These are phyloP conservation scores for Dryadomyces quercus-mongolicae DNA, from an alignment of 2,329 filamentous ascomycete genomes.

Conservation along the genomic window DNA sequence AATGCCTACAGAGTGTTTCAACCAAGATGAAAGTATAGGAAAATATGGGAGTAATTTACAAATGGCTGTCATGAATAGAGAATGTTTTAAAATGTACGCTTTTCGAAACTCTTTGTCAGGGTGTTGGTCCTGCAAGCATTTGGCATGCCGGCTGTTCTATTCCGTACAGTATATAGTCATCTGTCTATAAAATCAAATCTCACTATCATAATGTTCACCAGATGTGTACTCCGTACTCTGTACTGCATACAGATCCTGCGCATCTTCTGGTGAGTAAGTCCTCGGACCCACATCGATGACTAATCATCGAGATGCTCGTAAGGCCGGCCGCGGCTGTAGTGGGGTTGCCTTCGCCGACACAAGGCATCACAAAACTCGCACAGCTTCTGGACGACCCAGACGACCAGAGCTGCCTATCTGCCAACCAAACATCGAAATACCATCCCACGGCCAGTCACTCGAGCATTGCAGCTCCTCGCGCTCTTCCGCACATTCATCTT, in stretches of 20 bases:
- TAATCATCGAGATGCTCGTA: background rate
- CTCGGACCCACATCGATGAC: background rate
- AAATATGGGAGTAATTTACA: too few relatives aligned
- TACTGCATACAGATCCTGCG: too few relatives aligned
- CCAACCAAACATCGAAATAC: background rate
- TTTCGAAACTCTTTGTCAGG: too few relatives aligned
- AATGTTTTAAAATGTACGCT: too few relatives aligned
- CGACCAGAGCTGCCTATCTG: background rate
- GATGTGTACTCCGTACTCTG: too few relatives aligned
- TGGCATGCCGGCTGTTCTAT: too few relatives aligned
- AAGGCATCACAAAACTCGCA: background rate
- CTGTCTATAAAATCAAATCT: too few relatives aligned
- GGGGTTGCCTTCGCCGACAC: background rate
- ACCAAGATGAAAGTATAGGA: too few relatives aligned
- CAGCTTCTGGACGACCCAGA: background rate
- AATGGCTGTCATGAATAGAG: too few relatives aligned
- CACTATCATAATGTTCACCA: too few relatives aligned
- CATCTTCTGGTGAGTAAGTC: background rate
- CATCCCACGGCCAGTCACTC: background rate
- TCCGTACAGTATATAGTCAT: too few relatives aligned
- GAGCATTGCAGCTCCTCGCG: background rate
- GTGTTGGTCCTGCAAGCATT: too few relatives aligned
- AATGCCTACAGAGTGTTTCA: background rate
- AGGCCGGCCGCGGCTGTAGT: background rate
- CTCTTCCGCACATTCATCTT: background rate